These are phyloP conservation scores for Hymenoscyphus occultus DNA, from an alignment of 2,329 filamentous ascomycete species.

Conservation along the genomic window DNA sequence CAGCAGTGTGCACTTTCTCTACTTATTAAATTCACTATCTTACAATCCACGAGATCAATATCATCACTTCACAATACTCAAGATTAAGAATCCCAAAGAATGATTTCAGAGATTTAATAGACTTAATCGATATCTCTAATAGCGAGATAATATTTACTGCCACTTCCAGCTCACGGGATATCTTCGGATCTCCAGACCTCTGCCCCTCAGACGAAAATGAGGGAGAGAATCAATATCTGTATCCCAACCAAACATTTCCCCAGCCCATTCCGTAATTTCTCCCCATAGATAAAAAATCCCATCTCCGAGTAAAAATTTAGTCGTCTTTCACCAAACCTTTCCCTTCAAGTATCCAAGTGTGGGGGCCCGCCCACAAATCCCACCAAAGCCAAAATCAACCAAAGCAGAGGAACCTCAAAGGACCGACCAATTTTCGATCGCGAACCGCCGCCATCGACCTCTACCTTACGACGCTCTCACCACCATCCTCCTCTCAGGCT, in stretches of 20 bases:
- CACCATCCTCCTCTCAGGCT: slow-evolving; percentile 12
- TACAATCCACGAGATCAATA: neutral
- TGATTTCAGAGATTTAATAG: too few species aligned
- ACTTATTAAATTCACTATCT: neutral
- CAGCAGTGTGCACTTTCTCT: neutral
- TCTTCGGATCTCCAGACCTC: neutral
- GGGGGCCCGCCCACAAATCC: slow-evolving; percentile 14
- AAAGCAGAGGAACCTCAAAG: slow-evolving; percentile 6
- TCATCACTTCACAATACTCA: too few species aligned
- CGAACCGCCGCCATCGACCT: neutral
- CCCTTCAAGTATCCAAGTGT: neutral
- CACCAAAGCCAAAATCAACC: slow-evolving; percentile 15
- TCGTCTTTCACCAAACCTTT: neutral
- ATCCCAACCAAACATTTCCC: slow-evolving; percentile 75
- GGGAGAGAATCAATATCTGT: slow-evolving; percentile 58
- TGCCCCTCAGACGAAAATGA: slow-evolving; percentile 4
- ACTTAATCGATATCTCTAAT: neutral
- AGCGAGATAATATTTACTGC: neutral
- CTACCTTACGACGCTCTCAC: slow-evolving; percentile 14
- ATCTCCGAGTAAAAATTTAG: neutral
- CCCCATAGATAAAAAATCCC: neutral
- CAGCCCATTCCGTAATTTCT: slow-evolving; percentile 84
- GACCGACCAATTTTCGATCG: slow-evolving; percentile 18
- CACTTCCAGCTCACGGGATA: neutral
- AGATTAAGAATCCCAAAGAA: too few species aligned